A percentile compares a stretch with the other conserved stretches of the same genome.
Conservation (phyloP, 2,329 filamentous ascomycete species). For the Cladosporium sp. region DNA sequence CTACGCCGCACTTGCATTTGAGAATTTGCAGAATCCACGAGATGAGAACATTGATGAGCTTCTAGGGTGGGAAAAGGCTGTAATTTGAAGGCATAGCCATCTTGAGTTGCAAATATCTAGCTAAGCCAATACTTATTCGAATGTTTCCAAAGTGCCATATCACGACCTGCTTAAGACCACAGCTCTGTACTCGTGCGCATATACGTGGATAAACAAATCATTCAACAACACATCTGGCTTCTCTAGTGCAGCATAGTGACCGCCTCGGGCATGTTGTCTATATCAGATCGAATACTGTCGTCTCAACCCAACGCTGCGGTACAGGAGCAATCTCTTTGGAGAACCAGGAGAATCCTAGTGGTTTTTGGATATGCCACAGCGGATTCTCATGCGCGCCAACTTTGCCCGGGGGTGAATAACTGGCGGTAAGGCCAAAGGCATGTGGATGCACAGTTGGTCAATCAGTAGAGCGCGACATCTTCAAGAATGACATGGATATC, state of each 20-base stretch:
- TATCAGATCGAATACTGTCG: constrained; percentile 34
- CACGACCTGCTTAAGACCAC: too few relatives aligned
- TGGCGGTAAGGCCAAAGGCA: constrained; percentile 47
- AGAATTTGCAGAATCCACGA: too few relatives aligned
- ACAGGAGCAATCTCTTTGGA: constrained; percentile 39
- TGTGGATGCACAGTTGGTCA: constrained; percentile 46
- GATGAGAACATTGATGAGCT: too few relatives aligned
- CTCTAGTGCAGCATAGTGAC: constrained; percentile 36
- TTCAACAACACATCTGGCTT: constrained; percentile 15
- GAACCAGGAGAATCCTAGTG: constrained; percentile 42
- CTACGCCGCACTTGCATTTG: too few relatives aligned
- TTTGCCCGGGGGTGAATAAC: constrained; percentile 15
- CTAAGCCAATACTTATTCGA: too few relatives aligned
- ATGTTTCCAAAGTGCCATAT: too few relatives aligned
- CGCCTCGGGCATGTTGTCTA: constrained; percentile 35
- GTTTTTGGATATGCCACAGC: constrained; percentile 33
- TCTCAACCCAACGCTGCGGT: constrained; percentile 34
- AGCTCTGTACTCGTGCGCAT: too few relatives aligned
- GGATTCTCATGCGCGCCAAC: constrained; percentile 22
- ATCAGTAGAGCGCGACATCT: constrained; percentile 52
- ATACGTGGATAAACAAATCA: too few relatives aligned
- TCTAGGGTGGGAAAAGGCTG: too few relatives aligned
- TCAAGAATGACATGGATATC: constrained; percentile 42
- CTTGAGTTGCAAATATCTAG: too few relatives aligned
- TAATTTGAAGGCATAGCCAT: too few relatives aligned